Evolutionary conservation across 75 land plant genomes (phyloP).

Genomic region (Cupressus sempervirens): DNA sequence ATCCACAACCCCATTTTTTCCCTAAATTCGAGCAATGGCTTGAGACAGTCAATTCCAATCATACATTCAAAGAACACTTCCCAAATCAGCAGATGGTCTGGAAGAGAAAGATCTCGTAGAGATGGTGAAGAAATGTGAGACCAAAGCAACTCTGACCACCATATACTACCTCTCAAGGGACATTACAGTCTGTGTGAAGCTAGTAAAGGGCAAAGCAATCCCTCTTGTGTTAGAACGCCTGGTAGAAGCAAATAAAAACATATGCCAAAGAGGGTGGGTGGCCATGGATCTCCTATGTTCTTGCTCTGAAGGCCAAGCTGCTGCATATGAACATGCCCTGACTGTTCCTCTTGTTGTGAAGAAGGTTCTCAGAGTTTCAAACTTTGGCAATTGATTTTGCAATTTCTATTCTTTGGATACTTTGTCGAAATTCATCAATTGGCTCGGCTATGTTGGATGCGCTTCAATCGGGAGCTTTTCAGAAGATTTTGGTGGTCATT

Average conservation of each 20-base stretch:
- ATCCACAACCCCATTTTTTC: too few relatives aligned
- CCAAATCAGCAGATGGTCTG: constrained; percentile 17
- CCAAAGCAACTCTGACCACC: constrained; percentile 26
- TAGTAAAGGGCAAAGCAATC: constrained; percentile 41
- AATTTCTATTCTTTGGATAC: constrained; percentile 54
- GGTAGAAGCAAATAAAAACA: constrained; percentile 31
- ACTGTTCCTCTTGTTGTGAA: constrained; percentile 64
- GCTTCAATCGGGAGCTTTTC: constrained; percentile 61
- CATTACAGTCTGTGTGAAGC: neutral
- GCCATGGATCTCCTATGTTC: constrained; percentile 49
- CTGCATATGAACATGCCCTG: constrained; percentile 44
- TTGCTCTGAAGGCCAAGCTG: constrained; percentile 30
- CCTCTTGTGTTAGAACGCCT: constrained; percentile 48
- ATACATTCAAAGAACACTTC: too few relatives aligned
- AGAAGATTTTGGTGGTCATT: constrained; percentile 65
- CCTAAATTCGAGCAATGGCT: too few relatives aligned
- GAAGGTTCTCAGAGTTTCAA: constrained; percentile 69
- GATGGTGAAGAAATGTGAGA: constrained; percentile 14
- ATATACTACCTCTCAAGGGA: constrained; percentile 15
- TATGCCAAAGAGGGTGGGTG: constrained; percentile 50
- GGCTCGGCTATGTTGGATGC: constrained; percentile 38
- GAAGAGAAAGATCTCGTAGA: constrained; percentile 32
- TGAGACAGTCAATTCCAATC: too few relatives aligned
- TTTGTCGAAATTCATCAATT: constrained; percentile 21
- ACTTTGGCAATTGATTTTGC: constrained; percentile 63